Base-by-base conservation (phyloP, 495 filamentous ascomycete genomes). In the Xanthoparmelia taractica region DNA sequence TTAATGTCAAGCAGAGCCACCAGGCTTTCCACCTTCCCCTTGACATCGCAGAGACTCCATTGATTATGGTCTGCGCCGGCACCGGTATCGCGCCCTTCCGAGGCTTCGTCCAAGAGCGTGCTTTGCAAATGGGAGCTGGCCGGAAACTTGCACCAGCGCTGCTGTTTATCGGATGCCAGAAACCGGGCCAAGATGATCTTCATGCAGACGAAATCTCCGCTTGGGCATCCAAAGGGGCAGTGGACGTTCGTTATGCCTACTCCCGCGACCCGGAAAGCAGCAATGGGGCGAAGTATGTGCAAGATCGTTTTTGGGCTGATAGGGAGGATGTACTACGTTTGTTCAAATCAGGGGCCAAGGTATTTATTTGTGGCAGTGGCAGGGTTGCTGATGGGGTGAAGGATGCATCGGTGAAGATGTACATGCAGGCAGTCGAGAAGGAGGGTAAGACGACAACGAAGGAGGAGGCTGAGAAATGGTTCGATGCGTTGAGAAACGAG, bases 91-190 rank as follows among this genome's bases (percentile, higher is more conserved):
- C 86, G 0, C 87, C 87, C 0, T 89, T 90, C 79, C 79, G 85
- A 0, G 86, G 85, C 8, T 90, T 90, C 69, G 64, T 88, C 15
- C 82, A 89, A 71, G 86, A 91, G 63, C 84, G 87, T 13, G 83
- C 81, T 0, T 77, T 77, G 40, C 79, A 79, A 68, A 75, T 84
- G 29, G 76, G 73, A 20, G 79, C 78, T 0, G 83, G 82, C 1
- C 73, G 77, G 20, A 74, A 73, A 29, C 75, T 88, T 0, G 86
- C 81, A 0, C 80, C 75, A 4, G 86, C 86, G 0, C 50, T 88
- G 15, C 73, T 91, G 3, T 89, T 87, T 69, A 73, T 85, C 47
- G 87, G 87, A 2, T 89, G 86, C 67, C 79, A 82, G 23, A 75
- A 78, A 1, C 74, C 81, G 25, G 80, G 78, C 8, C 70, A 73